Base-by-base conservation (phyloP, 805 yeast species). In the Brettanomyces sp. region DNA sequence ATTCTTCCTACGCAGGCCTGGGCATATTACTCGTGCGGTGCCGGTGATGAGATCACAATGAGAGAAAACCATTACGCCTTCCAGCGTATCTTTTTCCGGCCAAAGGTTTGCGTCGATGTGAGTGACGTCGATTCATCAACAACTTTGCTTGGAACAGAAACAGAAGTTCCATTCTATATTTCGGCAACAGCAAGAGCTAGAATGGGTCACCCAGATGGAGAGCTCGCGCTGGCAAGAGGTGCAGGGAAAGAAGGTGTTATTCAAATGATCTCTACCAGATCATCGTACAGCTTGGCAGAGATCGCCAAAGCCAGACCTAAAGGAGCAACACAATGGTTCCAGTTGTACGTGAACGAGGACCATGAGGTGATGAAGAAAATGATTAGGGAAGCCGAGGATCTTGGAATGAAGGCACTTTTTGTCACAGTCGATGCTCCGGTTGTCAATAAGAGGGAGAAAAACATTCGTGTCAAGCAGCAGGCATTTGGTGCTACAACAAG, bases 141-240 rank as follows among this genome's bases (percentile, higher is more conserved):
- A 4, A 40, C 45, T 12, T 72, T 91, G 75, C 68, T 90, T 34
- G 96, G 96, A 5, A 56, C 73, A 23, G 66, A 69, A 40, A 67
- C 77, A 4, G 69, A 74, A 21, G 84, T 80, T 4, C 98, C 98
- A 11, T 86, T 91, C 59, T 90, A 89, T 57, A 77, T 84, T 46
- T 76, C 93, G 14, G 96, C 97, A 0, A 86, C 96, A 28, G 96
- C 97, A 0, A 74, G 89, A 41, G 91, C 95, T 36, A 81, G 79
- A 55, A 72, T 89, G 56, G 96, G 96, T 4, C 89, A 90, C 58
- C 84, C 85, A 2, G 95, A 85, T 39, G 98, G 96, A 34, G 98
- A 91, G 63, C 74, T 72, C 47, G 85, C 80, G 21, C 70, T 91
- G 45, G 80, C 95, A 3, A 68, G 79, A 53, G 87, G 85, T 4